A percentile compares a stretch with the other conserved stretches of the same genome.
These are phyloP conservation scores for Macrolepiota fuliginosa DNA, from an alignment of 768 basidiomycete species.

Conservation along the genomic window DNA sequence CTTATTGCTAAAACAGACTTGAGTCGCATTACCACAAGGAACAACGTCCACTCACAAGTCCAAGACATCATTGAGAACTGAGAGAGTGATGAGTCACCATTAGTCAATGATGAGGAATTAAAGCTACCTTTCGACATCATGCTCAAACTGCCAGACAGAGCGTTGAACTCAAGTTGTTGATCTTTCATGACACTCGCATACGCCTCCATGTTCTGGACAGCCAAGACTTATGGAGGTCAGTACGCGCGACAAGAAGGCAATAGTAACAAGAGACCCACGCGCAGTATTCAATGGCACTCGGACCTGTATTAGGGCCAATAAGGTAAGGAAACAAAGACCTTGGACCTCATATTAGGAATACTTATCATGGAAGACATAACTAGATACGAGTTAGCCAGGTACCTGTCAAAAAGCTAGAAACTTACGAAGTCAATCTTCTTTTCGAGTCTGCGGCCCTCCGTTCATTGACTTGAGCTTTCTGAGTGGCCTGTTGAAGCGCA, in stretches of 20 bases:
- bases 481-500: conserved; percentile 43
- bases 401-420: conserved; percentile 18
- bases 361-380: conserved; percentile 80
- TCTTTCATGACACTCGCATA: conserved; percentile 68
- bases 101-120: neutral
- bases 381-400: conserved; percentile 19
- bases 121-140: conserved; percentile 83
- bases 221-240: conserved; percentile 48
- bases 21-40: neutral
- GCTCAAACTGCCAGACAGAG: conserved; percentile 73
- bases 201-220: conserved; percentile 91
- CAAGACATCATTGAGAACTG: conserved; percentile 76
- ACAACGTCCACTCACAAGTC: conserved; percentile 58
- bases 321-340: conserved; percentile 10
- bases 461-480: conserved; percentile 78
- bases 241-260: neutral
- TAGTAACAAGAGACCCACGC: conserved; percentile 31
- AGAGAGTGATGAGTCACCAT: conserved; percentile 1
- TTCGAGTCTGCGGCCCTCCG: conserved; percentile 79
- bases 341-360: conserved; percentile 18
- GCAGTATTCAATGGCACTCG: conserved; percentile 82
- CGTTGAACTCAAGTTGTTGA: conserved; percentile 87
- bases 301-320: conserved; percentile 48
- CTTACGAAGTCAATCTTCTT: conserved; percentile 74
- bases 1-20: conserved; percentile 51